phyloP scores from a whole-genome alignment of 768 basidiomycete genomes.

The Hypsizygus marmoreus region DNA sequence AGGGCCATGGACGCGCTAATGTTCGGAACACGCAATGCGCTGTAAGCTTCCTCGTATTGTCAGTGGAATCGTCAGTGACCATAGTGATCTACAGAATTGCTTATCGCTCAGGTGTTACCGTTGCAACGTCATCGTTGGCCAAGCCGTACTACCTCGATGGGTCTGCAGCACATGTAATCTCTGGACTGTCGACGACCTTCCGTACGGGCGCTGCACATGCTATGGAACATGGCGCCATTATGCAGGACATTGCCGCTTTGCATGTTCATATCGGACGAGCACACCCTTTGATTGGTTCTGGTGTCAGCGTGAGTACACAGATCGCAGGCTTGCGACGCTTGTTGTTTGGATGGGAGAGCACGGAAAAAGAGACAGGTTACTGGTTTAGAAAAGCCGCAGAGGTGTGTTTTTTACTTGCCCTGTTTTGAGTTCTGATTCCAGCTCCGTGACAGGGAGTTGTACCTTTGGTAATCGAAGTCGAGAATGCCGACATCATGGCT shows the following conservation, averaged over 20 bases:
- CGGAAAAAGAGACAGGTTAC: constrained; percentile 47
- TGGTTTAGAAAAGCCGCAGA: constrained; percentile 62
- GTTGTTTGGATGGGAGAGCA: constrained; percentile 54
- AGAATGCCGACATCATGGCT: constrained; percentile 75
- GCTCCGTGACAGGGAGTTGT: constrained; percentile 51
- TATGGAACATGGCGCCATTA: constrained; percentile 59
- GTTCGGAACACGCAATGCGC: constrained; percentile 71
- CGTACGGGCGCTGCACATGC: constrained; percentile 57
- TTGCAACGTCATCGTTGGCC: constrained; percentile 52
- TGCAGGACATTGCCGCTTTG: constrained; percentile 62
- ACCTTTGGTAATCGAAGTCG: constrained; percentile 67
- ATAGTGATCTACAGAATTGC: constrained; percentile 46
- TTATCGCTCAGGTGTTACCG: constrained; percentile 66
- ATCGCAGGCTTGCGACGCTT: constrained; percentile 64
- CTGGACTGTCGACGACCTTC: constrained; percentile 65
- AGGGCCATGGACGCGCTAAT: constrained; percentile 71
- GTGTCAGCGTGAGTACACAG: constrained; percentile 64
- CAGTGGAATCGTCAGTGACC: not conserved
- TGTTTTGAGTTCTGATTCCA: constrained; percentile 6
- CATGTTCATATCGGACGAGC: constrained; percentile 57
- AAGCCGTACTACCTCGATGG: constrained; percentile 42
- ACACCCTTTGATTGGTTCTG: constrained; percentile 33
- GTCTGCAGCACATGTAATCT: constrained; percentile 45
- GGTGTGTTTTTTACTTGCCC: constrained; percentile 30
- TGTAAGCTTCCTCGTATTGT: constrained; percentile 48